Base-by-base conservation (phyloP, 352 stramenopile species). In the Bremia lactucae region DNA sequence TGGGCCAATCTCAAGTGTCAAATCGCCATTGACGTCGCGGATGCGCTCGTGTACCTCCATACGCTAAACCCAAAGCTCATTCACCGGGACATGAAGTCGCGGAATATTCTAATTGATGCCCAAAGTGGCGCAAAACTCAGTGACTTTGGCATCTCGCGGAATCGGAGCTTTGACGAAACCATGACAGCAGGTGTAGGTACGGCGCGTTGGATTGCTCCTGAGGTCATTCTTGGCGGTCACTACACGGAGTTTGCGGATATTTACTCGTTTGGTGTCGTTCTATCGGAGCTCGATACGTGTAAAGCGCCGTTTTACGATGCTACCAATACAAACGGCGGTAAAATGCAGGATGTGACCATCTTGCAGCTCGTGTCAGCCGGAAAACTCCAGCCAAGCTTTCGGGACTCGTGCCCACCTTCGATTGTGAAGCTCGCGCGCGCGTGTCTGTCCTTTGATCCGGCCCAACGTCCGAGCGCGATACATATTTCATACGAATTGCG, bases 401-500 rank as follows among this genome's bases (percentile, higher is more conserved):
- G 45, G 11, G 48, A 65, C 10, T 48, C 40, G 7, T 83, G 72
- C 20, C 72, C 71, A 23, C 36, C 51, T 39, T 57, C 73, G 24
- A 68, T 84, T 26, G 57, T 86, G n/a, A 58, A 64, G 49, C 36
- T 88, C 36, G 72, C 68, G 28, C 58, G 53, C 6, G 75, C 69
- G 18, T 88, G 75, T 57, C 25, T 88, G 38, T 56, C 55, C 3
- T 86, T 84, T 40, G 66, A 88, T 45, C 68, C 72, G 6, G 63
- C 57, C 4, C 51, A 83, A 9, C 75, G 75, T 41, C 75, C 75
- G 33, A 80, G 67, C 38, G 75, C 75, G 24, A 84, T 88, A 43
- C 68, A 86, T 43, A 70, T 88, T 25, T 81, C 75, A 13, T 88
- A 84, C 60, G 66, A 84, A 51, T 50, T 87, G 44, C 72, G 72